Percentiles rank a stretch among this genome's conserved stretches.
These are phyloP conservation scores for Myochromella boudieri DNA, from an alignment of 768 basidiomycete species.

Conservation along the genomic window DNA sequence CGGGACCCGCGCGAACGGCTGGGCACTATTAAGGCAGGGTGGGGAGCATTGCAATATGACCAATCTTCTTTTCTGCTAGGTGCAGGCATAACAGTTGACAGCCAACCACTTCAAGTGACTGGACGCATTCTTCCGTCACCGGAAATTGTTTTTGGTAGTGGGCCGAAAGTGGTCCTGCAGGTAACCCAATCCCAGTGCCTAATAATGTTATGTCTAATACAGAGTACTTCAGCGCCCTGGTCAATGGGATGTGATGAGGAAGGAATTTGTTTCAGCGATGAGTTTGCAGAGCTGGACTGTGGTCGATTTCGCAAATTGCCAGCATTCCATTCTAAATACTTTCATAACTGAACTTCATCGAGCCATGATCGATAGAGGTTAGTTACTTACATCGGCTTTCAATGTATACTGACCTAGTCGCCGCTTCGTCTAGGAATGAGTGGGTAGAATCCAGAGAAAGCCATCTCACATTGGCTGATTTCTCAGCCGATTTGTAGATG, in stretches of 20 bases:
- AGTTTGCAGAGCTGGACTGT: conserved; percentile 20
- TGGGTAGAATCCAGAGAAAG: conserved; percentile 3
- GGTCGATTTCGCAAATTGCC: conserved; percentile 24
- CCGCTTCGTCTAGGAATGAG: conserved; percentile 15
- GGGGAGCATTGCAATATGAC: conserved; percentile 32
- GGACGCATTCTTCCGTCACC: conserved; percentile 37
- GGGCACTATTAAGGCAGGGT: conserved; percentile 24
- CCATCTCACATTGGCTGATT: not conserved
- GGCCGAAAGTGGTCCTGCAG: conserved; percentile 8
- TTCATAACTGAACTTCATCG: conserved; percentile 22
- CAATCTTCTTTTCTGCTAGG: conserved; percentile 41
- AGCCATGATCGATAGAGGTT: conserved; percentile 26
- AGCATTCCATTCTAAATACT: conserved; percentile 7
- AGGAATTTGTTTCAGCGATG: conserved; percentile 19
- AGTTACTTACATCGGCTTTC: not conserved
- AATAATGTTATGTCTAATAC: not conserved
- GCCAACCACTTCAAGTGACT: conserved; percentile 27
- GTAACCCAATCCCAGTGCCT: conserved; percentile 11
- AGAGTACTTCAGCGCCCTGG: conserved; percentile 20
- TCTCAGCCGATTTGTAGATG: not conserved
- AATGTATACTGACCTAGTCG: not conserved
- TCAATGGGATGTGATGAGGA: conserved; percentile 32
- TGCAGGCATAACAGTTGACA: conserved; percentile 34
- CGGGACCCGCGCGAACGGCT: conserved; percentile 22
- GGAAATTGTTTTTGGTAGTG: conserved; percentile 26